phyloP scores from a whole-genome alignment of 192 early-diverging fungal genomes.

The Podila minutissima region DNA sequence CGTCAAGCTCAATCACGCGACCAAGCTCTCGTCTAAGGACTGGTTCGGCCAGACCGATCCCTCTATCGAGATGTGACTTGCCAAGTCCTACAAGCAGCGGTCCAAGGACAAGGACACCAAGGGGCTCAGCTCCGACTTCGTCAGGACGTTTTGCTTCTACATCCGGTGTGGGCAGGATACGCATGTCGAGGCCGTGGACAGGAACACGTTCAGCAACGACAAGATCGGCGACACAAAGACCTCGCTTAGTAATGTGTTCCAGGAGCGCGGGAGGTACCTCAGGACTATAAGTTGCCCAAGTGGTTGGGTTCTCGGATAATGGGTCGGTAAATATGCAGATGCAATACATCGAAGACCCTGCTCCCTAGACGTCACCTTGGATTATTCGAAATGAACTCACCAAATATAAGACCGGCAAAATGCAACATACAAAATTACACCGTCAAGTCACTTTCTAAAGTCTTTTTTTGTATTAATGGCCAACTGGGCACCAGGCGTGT shows the following conservation, averaged over 20 bases:
- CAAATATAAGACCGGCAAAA: too few species aligned
- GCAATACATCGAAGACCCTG: constrained; percentile 12
- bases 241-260: constrained; percentile 12
- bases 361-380: background rate
- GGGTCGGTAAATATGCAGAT: constrained; percentile 36
- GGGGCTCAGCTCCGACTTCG: constrained; percentile 2
- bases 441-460: too few species aligned
- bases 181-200: constrained; percentile 36
- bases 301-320: constrained; percentile 20
- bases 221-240: constrained; percentile 39
- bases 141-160: constrained; percentile 11
- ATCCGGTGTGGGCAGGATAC: constrained; percentile 20
- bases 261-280: background rate
- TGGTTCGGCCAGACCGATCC: constrained; percentile 8
- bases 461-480: too few species aligned
- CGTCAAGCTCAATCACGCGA: constrained; percentile 11
- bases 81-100: constrained; percentile 13
- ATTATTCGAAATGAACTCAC: too few species aligned
- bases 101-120: constrained; percentile 28
- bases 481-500: too few species aligned
- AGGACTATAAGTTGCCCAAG: constrained; percentile 35
- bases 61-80: constrained; percentile 26
- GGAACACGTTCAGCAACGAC: constrained; percentile 36
- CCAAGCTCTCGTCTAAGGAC: constrained; percentile 11
- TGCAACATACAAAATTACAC: too few species aligned